Evolutionary conservation across 1,284 basidiomycete species (phyloP).

Genomic region (Puccinia novopanici): DNA sequence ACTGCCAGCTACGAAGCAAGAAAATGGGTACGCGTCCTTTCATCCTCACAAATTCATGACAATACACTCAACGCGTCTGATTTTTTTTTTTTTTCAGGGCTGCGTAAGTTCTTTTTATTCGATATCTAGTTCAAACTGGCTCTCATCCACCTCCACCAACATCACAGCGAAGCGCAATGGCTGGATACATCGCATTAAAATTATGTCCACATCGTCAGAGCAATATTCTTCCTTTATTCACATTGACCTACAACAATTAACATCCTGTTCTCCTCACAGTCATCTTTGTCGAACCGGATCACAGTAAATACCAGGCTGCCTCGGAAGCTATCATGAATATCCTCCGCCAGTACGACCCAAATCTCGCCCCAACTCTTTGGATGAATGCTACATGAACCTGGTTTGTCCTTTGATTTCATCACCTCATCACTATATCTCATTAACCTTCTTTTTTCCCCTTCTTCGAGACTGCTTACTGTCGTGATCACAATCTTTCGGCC

Average conservation of each 20-base stretch:
- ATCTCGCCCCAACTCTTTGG: slow-evolving; percentile 25
- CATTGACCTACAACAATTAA: not conserved
- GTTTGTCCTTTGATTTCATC: not conserved
- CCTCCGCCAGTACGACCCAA: slow-evolving; percentile 37
- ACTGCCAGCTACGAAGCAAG: slow-evolving; percentile 37
- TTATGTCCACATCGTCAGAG: slow-evolving; percentile 30
- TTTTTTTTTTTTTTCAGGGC: slow-evolving; percentile 11
- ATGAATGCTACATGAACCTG: slow-evolving; percentile 39
- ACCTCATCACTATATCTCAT: not conserved
- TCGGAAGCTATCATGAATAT: slow-evolving; percentile 31
- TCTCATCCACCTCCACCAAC: too few species aligned
- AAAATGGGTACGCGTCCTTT: slow-evolving; percentile 16
- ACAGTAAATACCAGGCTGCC: slow-evolving; percentile 25
- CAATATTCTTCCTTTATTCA: too few species aligned
- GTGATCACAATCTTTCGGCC: slow-evolving; percentile 23
- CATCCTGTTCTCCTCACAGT: not conserved
- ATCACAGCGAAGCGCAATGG: slow-evolving; percentile 38
- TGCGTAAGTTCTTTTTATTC: slow-evolving; percentile 23
- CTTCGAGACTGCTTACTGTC: slow-evolving; percentile 21
- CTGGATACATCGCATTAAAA: slow-evolving; percentile 28
- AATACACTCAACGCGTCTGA: not conserved
- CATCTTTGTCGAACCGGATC: slow-evolving; percentile 28
- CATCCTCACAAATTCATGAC: too few species aligned
- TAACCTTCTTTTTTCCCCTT: not conserved
- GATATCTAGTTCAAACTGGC: too few species aligned